Conservation (phyloP, 148 eudicot genomes). For the Chenopodium formosanum region DNA sequence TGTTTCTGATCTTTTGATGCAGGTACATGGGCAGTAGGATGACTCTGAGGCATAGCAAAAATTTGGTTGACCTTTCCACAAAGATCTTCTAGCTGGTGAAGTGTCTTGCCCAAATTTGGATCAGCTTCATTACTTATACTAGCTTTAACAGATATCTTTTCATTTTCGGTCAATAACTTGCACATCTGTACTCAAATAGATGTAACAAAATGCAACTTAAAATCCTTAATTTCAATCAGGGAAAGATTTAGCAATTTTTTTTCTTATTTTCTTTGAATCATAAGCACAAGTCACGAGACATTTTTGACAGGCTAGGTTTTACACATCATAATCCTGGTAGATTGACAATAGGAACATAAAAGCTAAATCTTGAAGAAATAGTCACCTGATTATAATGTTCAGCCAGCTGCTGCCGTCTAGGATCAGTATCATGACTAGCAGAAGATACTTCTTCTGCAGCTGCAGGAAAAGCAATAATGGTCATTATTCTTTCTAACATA, state of each 20-base stretch:
- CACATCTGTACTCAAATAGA: slow-evolving; percentile 47
- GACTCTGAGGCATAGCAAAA: slow-evolving; percentile 27
- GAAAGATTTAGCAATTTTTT: background rate
- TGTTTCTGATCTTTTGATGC: slow-evolving; percentile 9
- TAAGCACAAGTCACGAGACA: background rate
- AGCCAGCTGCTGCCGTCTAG: slow-evolving; percentile 52
- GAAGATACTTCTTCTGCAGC: slow-evolving; percentile 52
- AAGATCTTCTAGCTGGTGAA: slow-evolving; percentile 41
- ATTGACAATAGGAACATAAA: background rate
- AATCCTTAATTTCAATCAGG: background rate
- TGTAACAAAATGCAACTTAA: background rate
- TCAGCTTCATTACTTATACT: slow-evolving; percentile 35
- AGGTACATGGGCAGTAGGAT: slow-evolving; percentile 2
- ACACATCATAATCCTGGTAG: background rate
- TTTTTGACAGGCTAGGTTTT: background rate
- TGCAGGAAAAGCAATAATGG: slow-evolving; percentile 28
- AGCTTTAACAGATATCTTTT: slow-evolving; percentile 38
- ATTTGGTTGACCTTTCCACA: slow-evolving; percentile 37
- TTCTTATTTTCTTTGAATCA: no score
- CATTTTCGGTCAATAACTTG: slow-evolving; percentile 43
- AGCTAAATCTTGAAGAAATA: background rate
- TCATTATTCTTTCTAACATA: background rate
- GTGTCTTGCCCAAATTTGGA: slow-evolving; percentile 39
- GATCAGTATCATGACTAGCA: slow-evolving; percentile 42
- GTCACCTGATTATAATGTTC: slow-evolving; percentile 67